phyloP scores from a whole-genome alignment of 371 early-diverging fungal genomes.

The Saksenaea oblongispora region DNA sequence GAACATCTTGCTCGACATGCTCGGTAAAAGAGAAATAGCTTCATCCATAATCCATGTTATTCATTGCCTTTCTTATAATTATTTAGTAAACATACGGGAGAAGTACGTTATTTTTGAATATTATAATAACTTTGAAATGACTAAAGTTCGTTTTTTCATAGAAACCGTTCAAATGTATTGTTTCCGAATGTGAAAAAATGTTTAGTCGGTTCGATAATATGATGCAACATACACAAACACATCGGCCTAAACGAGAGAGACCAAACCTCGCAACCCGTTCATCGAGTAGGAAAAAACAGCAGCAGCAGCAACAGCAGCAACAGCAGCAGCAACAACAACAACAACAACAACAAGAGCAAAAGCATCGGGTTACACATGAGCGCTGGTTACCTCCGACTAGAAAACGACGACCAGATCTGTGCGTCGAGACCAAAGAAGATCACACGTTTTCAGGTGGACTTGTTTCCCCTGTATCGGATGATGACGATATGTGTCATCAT shows the following conservation, averaged over 20 bases:
- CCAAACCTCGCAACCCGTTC: neutral
- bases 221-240: constrained; percentile 68
- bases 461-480: constrained; percentile 7
- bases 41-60: neutral
- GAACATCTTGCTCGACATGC: constrained; percentile 64
- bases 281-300: neutral
- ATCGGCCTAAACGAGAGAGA: constrained; percentile 20
- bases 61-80: constrained; percentile 4
- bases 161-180: constrained; percentile 62
- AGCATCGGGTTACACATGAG: neutral
- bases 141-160: neutral
- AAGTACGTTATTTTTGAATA: constrained; percentile 21
- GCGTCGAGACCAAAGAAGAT: constrained; percentile 2
- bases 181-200: constrained; percentile 51
- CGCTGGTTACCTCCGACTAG: neutral
- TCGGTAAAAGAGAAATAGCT: constrained; percentile 33
- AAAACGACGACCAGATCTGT: constrained; percentile 3
- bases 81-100: constrained; percentile 62
- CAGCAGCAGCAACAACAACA: constrained; percentile 4
- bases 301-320: neutral
- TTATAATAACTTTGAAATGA: neutral
- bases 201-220: constrained; percentile 67
- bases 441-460: constrained; percentile 5
- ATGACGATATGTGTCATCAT: constrained; percentile 4
- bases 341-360: neutral